phyloP scores from a whole-genome alignment of 1,284 basidiomycete species.

The Cerioporus squamosus region DNA sequence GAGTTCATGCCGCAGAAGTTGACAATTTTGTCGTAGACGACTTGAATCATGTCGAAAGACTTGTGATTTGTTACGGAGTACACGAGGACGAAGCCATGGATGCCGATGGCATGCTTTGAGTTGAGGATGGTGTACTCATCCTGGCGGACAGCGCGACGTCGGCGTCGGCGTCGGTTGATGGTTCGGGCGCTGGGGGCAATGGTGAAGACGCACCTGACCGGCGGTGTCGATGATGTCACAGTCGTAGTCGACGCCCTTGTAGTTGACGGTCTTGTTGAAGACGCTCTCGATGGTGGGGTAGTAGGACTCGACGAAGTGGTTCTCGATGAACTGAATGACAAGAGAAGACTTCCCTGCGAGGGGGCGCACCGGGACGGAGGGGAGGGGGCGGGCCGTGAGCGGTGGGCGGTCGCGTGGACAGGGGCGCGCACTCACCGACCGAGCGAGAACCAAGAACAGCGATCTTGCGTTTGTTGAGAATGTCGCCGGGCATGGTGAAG shows the following conservation, averaged over 20 bases:
- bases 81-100: conserved; percentile 89
- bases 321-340: conserved; percentile 74
- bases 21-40: conserved; percentile 97
- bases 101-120: conserved; percentile 82
- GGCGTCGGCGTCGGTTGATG: not conserved
- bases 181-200: conserved; percentile 8
- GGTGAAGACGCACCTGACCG: conserved; percentile 69
- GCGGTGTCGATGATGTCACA: conserved; percentile 99
- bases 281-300: conserved; percentile 96
- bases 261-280: conserved; percentile 83
- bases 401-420: conserved; percentile 22
- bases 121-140: conserved; percentile 88
- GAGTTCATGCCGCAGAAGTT: conserved; percentile 90
- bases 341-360: conserved; percentile 78
- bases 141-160: conserved; percentile 39
- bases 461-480: conserved; percentile 83
- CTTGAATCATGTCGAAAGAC: conserved; percentile 96
- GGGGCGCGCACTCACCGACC: conserved; percentile 62
- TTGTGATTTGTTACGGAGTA: conserved; percentile 93
- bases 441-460: conserved; percentile 81
- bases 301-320: conserved; percentile 79
- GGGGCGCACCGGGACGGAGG: conserved; percentile 9
- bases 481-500: conserved; percentile 54
- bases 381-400: conserved; percentile 11
- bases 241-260: conserved; percentile 87